Evolutionary conservation across 768 basidiomycete genomes (phyloP), one percentile per base, ranked within the genome.

Genomic region (Pleurotus salmoneostramineus): DNA sequence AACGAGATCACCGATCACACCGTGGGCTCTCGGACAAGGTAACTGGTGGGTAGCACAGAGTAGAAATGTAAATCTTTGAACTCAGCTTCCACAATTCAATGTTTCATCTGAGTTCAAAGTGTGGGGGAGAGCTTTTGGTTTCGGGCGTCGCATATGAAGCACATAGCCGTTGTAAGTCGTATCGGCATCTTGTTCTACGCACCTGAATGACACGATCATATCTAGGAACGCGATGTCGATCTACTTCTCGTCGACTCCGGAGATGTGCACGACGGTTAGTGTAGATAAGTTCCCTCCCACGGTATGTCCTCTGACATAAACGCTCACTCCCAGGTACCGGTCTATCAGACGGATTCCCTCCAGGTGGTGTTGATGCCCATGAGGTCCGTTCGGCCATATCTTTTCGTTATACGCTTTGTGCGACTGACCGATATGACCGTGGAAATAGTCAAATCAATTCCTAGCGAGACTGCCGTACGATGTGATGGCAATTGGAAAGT

Each of bases 401-500:
- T 52, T 50, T 17, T 31, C 32, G 40, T 15, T 40, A 21, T 36
- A 42, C 15, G 15, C 14, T 15, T 21, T 17, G 37, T n/a, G 10
- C 37, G 17, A 17, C 17, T 58, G 10, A 37, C 31, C 32, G 17
- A 5, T 27, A 52, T 50, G 21, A 1, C 21, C 21, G 21, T 27
- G 21, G 21, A 27, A 27, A 14, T 57, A 90, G 87, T 72, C 89
- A n/a, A 91, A 92, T 69, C 73, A 87, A 65, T 87, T 93, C 69
- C 75, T 95, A 61, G 72, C 81, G 17, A 71, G 82, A 56, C 75
- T 95, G 15, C 88, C 88, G 0, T 95, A 93, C 65, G 94, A 96
- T 65, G 65, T 93, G 2, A 81, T 94, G 66, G 73, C 91, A 2
- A 92, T 94, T 51, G 93, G 94, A 66, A 95, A 95, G 84, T 87